Evolutionary conservation across 164 flowering plant genomes (phyloP), one percentile per base, ranked within the genome.

Genomic region (Berberis vulgaris): DNA sequence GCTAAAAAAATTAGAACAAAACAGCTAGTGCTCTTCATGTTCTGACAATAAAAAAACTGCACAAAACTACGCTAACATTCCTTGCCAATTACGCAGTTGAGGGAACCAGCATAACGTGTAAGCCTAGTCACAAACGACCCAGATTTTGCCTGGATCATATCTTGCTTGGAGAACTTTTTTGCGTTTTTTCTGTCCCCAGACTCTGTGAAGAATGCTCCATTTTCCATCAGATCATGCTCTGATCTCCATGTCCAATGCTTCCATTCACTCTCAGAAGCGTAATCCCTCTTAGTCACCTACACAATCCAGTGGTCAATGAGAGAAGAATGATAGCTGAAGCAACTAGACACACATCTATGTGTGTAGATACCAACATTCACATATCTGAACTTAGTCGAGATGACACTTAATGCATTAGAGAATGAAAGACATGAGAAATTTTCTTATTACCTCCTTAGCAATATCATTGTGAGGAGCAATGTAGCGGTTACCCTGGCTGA

Each of bases 401-500:
- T 26, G 26, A 26, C 26, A 26, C 26, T 26, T 26, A 26, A 26
- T 26, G 26, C 26, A 26, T 26, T 26, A 26, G 26, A 26, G 26
- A 26, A 26, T 26, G 26, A 26, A 26, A 26, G 26, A 26, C 26
- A 26, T 26, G 26, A 26, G 0, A 26, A 0, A 0, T 26, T 26
- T 26, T 26, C 26, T 26, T 26, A 26, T 26, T 26, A 26, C 91
- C 84, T 84, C 82, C 74, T 88, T 88, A 7, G 79, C 76, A 9
- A 4, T 9, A 0, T 1, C 0, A 43, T 74, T 55, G 0, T 63
- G 67, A 1, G 93, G 86, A 43, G 96, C 93, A 39, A 82, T 72
- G 71, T 77, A 89, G 13, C 93, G 78, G 65, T 89, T 89, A 10
- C 96, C 96, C 69, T 89, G 88, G 80, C 93, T 87, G 59, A 84